Evolutionary conservation across 345 rosid genomes (phyloP).

Genomic region (Arabidopsis suecica): DNA sequence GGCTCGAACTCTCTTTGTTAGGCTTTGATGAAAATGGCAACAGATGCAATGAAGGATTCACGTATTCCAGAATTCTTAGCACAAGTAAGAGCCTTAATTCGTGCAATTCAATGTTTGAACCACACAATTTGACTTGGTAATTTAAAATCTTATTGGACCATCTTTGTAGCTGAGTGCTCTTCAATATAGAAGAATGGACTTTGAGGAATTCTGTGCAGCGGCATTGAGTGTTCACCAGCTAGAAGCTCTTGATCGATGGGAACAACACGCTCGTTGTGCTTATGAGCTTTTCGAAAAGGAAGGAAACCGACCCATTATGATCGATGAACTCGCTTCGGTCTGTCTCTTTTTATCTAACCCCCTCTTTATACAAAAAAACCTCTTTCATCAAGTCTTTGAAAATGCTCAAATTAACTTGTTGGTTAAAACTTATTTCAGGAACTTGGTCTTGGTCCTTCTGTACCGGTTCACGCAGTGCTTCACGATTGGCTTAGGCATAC

Average conservation of each 20-base stretch:
- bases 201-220: slow-evolving; percentile 94
- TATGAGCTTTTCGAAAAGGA: slow-evolving; percentile 93
- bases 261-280: slow-evolving; percentile 87
- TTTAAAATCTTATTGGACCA: neutral
- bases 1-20: slow-evolving; percentile 43
- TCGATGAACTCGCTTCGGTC: slow-evolving; percentile 91
- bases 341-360: neutral
- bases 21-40: slow-evolving; percentile 87
- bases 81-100: slow-evolving; percentile 57
- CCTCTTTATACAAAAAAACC: neutral
- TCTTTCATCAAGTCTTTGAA: neutral
- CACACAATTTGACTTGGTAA: neutral
- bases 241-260: slow-evolving; percentile 91
- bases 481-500: slow-evolving; percentile 96
- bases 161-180: slow-evolving; percentile 75
- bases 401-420: slow-evolving; percentile 1
- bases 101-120: slow-evolving; percentile 3
- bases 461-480: slow-evolving; percentile 89
- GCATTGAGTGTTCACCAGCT: slow-evolving; percentile 87
- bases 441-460: slow-evolving; percentile 86
- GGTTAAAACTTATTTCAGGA: slow-evolving; percentile 56
- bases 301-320: slow-evolving; percentile 89
- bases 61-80: slow-evolving; percentile 84
- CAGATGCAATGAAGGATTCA: slow-evolving; percentile 95
- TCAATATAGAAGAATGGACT: slow-evolving; percentile 90